Evolutionary conservation across 2,329 filamentous ascomycete species (phyloP).

Genomic region (Rutstroemia sydowiana): DNA sequence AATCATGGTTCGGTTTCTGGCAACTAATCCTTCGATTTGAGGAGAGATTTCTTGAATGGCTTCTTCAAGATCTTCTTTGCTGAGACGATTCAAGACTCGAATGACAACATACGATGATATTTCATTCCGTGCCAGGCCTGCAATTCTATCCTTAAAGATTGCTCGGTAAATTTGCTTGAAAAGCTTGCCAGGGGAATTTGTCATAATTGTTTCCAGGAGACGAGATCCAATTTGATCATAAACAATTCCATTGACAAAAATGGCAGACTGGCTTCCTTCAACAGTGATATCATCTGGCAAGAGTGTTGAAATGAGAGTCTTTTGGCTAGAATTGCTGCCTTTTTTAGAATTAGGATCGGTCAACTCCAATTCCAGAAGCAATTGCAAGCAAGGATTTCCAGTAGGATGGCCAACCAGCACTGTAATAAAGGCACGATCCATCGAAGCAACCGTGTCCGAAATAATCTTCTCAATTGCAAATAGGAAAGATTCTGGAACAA

Average conservation of each 20-base stretch:
- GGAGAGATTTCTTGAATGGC: conserved; percentile 66
- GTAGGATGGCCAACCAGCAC: conserved; percentile 82
- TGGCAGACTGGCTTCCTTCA: conserved; percentile 65
- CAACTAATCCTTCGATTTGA: conserved; percentile 64
- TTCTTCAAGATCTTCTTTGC: conserved; percentile 74
- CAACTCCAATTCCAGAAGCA: conserved; percentile 82
- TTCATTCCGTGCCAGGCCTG: conserved; percentile 78
- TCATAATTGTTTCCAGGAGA: conserved; percentile 78
- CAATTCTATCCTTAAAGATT: conserved; percentile 73
- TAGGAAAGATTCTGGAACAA: conserved; percentile 73
- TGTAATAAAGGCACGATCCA: conserved; percentile 74
- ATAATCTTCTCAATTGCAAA: conserved; percentile 77
- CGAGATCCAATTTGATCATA: conserved; percentile 89
- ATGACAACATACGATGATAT: conserved; percentile 84
- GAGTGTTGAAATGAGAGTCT: conserved; percentile 64
- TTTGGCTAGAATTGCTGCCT: conserved; percentile 43
- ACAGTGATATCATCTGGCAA: conserved; percentile 72
- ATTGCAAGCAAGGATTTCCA: conserved; percentile 87
- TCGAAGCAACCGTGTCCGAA: conserved; percentile 60
- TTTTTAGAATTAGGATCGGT: conserved; percentile 62
- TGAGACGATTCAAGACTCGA: conserved; percentile 71
- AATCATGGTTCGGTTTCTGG: conserved; percentile 69
- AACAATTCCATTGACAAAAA: conserved; percentile 77
- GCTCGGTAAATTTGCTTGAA: conserved; percentile 84
- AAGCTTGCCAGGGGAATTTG: conserved; percentile 72